Evolutionary conservation across 108 stramenopile species (phyloP).

Genomic region (Nitzschia sp.): DNA sequence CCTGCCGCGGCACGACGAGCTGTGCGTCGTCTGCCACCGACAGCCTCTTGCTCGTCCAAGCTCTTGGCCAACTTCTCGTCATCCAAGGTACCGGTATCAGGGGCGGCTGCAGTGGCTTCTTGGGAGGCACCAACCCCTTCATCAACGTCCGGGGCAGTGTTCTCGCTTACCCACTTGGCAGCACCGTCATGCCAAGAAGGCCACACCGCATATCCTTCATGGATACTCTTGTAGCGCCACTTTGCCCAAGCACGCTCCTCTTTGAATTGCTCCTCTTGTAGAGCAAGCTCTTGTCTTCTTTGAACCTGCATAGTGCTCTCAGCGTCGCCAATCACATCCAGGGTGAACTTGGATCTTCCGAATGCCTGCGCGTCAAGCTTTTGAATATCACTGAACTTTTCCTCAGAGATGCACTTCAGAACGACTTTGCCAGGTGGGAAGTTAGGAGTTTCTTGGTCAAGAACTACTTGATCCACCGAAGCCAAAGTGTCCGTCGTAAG

Average conservation of each 20-base stretch:
- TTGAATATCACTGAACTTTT: slow-evolving; percentile 32
- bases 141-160: slow-evolving; percentile 1
- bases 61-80: slow-evolving; percentile 38
- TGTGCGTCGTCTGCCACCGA: slow-evolving; percentile 14
- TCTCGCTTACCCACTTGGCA: slow-evolving; percentile 24
- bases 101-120: background rate
- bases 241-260: slow-evolving; percentile 40
- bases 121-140: background rate
- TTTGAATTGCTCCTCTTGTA: slow-evolving; percentile 37
- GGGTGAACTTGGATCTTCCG: slow-evolving; percentile 33
- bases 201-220: slow-evolving; percentile 53
- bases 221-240: slow-evolving; percentile 50
- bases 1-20: slow-evolving; percentile 17
- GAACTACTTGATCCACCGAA: slow-evolving; percentile 27
- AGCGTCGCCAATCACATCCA: slow-evolving; percentile 27
- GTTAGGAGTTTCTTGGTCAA: slow-evolving; percentile 31
- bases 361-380: slow-evolving; percentile 32
- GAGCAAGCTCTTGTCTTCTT: slow-evolving; percentile 15
- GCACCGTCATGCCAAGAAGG: slow-evolving; percentile 41
- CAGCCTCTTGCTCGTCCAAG: slow-evolving; percentile 21
- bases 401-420: slow-evolving; percentile 37
- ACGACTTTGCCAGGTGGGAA: slow-evolving; percentile 28
- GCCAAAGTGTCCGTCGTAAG: background rate
- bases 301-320: slow-evolving; percentile 21
- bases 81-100: slow-evolving; percentile 13